phyloP scores from a whole-genome alignment of 148 eudicot species.

The Rhododendron mucronatum region DNA sequence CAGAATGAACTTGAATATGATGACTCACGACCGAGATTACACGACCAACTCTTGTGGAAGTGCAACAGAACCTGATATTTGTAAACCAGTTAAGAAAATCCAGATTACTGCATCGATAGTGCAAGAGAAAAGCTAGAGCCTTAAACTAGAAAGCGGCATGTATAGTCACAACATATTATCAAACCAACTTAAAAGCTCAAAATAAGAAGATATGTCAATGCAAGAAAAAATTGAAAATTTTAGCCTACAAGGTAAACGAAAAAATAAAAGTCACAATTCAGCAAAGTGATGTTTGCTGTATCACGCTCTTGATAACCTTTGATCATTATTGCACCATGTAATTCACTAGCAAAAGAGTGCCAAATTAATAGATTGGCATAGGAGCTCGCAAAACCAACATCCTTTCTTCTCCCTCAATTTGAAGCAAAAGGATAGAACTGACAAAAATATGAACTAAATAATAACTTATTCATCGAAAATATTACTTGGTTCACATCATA shows the following conservation, averaged over 20 bases:
- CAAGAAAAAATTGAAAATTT: background rate
- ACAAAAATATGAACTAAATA: background rate
- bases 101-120: background rate
- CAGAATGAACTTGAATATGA: slow-evolving; percentile 3
- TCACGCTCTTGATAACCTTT: background rate
- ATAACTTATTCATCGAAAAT: background rate
- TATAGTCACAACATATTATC: background rate
- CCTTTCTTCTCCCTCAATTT: background rate
- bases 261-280: background rate
- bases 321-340: background rate
- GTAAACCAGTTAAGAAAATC: background rate
- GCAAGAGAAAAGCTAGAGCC: background rate
- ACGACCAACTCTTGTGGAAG: slow-evolving; percentile 4
- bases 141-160: background rate
- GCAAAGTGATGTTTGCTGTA: background rate
- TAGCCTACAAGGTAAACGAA: background rate
- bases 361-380: background rate
- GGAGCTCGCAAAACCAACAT: background rate
- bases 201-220: background rate
- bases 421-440: background rate
- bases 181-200: background rate
- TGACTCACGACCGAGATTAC: slow-evolving; percentile 1
- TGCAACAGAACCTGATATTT: slow-evolving; percentile 13
- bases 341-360: background rate
- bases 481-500: background rate